These are phyloP conservation scores for Lentinus brumalis DNA, from an alignment of 768 basidiomycete genomes.

Conservation along the genomic window DNA sequence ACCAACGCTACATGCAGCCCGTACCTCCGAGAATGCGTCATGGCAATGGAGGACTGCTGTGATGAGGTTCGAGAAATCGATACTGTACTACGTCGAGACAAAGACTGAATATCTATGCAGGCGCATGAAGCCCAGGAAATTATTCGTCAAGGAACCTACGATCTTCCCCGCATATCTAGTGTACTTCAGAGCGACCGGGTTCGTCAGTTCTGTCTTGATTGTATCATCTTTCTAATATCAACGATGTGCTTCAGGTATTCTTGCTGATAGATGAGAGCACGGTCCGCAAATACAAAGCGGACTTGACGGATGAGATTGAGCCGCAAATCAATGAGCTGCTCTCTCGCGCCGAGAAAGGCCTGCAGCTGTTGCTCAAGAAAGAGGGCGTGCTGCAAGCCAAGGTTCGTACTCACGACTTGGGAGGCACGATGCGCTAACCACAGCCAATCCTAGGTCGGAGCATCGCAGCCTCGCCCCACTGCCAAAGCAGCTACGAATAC, in stretches of 20 bases:
- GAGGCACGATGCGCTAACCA: not conserved
- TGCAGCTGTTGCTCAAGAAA: slow-evolving; percentile 61
- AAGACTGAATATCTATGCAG: slow-evolving; percentile 35
- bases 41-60: slow-evolving; percentile 79
- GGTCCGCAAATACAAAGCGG: slow-evolving; percentile 72
- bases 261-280: slow-evolving; percentile 72
- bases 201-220: slow-evolving; percentile 15
- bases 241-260: slow-evolving; percentile 55
- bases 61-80: slow-evolving; percentile 56
- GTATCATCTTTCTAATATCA: not conserved
- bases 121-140: slow-evolving; percentile 69
- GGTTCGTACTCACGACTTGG: slow-evolving; percentile 38
- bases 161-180: slow-evolving; percentile 70
- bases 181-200: slow-evolving; percentile 71
- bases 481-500: slow-evolving; percentile 48
- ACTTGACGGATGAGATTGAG: slow-evolving; percentile 78
- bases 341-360: slow-evolving; percentile 67
- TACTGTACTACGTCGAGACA: not conserved
- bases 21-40: slow-evolving; percentile 72
- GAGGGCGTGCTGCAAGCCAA: slow-evolving; percentile 64
- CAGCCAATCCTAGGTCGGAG: slow-evolving; percentile 50
- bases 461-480: slow-evolving; percentile 44
- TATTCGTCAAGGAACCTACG: slow-evolving; percentile 68
- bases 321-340: slow-evolving; percentile 79
- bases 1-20: slow-evolving; percentile 67